phyloP scores from a whole-genome alignment of 257 asterid species.

The Solanum gandarillasii region DNA sequence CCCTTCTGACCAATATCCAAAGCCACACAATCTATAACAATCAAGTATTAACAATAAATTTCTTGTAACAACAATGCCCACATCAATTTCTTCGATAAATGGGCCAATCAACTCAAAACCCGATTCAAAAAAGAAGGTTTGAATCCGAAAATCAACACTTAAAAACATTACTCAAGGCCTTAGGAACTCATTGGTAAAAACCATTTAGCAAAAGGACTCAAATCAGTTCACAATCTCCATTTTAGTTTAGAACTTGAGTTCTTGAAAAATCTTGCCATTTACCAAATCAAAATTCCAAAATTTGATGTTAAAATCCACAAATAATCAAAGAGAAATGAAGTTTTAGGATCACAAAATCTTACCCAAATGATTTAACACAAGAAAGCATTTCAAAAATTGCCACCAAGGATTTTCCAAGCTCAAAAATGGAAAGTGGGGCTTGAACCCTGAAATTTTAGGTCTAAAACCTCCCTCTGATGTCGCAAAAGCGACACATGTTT shows the following conservation, averaged over 20 bases:
- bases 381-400: not conserved
- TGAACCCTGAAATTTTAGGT: not conserved
- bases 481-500: not conserved
- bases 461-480: not conserved
- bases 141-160: not conserved
- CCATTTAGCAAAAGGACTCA: not conserved
- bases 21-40: not conserved
- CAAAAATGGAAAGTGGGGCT: not conserved
- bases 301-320: not conserved
- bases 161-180: not conserved
- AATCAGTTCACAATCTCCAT: not conserved
- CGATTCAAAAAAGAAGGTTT: not conserved
- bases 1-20: not conserved
- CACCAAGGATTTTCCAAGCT: not conserved
- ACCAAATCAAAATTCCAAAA: not conserved
- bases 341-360: not conserved
- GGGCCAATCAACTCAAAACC: not conserved
- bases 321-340: not conserved
- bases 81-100: not conserved
- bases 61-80: not conserved
- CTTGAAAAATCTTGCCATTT: not conserved
- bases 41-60: too few relatives aligned
- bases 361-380: not conserved
- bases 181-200: not conserved
- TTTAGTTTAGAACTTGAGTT: not conserved